Percentiles rank a stretch among this genome's conserved stretches.
Evolutionary conservation across 1,284 basidiomycete genomes (phyloP).

Genomic region (Melanopsichium pennsylvanicum): DNA sequence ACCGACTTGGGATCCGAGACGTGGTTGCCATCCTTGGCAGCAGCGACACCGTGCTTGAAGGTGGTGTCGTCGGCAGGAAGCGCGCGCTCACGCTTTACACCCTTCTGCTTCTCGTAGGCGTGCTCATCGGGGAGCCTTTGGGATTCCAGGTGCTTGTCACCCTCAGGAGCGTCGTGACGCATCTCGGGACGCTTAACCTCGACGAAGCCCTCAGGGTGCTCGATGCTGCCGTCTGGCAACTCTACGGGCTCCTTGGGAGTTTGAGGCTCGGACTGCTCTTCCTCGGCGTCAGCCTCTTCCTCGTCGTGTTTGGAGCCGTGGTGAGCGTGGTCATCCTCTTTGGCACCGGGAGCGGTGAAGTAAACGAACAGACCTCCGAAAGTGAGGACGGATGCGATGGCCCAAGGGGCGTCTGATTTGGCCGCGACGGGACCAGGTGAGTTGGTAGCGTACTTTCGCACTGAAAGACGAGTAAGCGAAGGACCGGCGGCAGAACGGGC

Average conservation of each 20-base stretch:
- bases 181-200: slow-evolving; percentile 43
- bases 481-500: slow-evolving; percentile 17
- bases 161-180: slow-evolving; percentile 37
- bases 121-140: slow-evolving; percentile 35
- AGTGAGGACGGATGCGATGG: slow-evolving; percentile 44
- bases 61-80: slow-evolving; percentile 38
- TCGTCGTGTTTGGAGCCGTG: slow-evolving; percentile 27
- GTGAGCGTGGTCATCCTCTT: slow-evolving; percentile 23
- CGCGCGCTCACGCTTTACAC: slow-evolving; percentile 27
- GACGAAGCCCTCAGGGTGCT: slow-evolving; percentile 47
- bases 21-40: slow-evolving; percentile 48
- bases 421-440: slow-evolving; percentile 1
- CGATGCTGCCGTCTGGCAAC: slow-evolving; percentile 45
- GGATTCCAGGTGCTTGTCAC: slow-evolving; percentile 44
- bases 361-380: slow-evolving; percentile 53
- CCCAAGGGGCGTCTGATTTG: slow-evolving; percentile 47
- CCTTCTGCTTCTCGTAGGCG: slow-evolving; percentile 39
- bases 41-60: slow-evolving; percentile 47
- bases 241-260: slow-evolving; percentile 35
- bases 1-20: slow-evolving; percentile 40
- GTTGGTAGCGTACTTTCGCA: slow-evolving; percentile 22
- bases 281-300: slow-evolving; percentile 2
- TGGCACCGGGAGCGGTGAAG: slow-evolving; percentile 39
- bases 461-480: slow-evolving; percentile 16
- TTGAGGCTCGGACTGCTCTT: slow-evolving; percentile 13